Evolutionary conservation across 2,329 filamentous ascomycete genomes (phyloP), one percentile per base, ranked within the genome.

Genomic region (Arachnomyces sp.): DNA sequence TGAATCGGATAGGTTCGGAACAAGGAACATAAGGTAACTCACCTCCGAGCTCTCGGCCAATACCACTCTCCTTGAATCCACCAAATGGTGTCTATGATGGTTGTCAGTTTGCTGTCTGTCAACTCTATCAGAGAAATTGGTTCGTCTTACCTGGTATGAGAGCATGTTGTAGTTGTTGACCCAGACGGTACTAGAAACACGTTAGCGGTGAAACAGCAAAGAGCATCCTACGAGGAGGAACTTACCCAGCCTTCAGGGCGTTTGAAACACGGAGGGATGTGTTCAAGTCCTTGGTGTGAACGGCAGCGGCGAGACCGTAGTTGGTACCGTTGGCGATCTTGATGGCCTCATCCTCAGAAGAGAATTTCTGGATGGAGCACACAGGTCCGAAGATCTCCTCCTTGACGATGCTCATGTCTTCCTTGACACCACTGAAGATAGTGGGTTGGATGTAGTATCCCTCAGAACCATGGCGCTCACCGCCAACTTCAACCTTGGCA

Each of bases 391-490:
- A 92, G 44, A 87, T 86, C 62, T 92, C 86, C 59, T 88, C 82
- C 52, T 78, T 75, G 70, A 85, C 82, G 50, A 92, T 83, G 57
- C 78, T 78, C 62, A 85, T 83, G 54, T 77, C 65, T 28, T 80
- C 71, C 36, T 71, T 77, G 51, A 92, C 86, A 58, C 87, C 80
- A 65, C 77, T 80, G 75, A 76, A 88, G 71, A 94, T 86, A 57
- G 63, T 92, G 33, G 86, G 86, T 74, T 90, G 74, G 67, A 92
- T 89, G 72, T 88, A 92, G 77, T 84, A 92, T 46, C 84, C 84
- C 74, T 87, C 82, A 54, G 73, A 66, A 46, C 85, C 85, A 63
- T 81, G 82, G 51, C 79, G 80, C 61, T 82, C 81, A 56, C 79
- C 79, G 51, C 79, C 79, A 37, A 69, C 73, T 55, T 79, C 77